Evolutionary conservation across 2,329 filamentous ascomycete species (phyloP), one percentile per base, ranked within the genome.

Genomic region (Neospermospora avenae): DNA sequence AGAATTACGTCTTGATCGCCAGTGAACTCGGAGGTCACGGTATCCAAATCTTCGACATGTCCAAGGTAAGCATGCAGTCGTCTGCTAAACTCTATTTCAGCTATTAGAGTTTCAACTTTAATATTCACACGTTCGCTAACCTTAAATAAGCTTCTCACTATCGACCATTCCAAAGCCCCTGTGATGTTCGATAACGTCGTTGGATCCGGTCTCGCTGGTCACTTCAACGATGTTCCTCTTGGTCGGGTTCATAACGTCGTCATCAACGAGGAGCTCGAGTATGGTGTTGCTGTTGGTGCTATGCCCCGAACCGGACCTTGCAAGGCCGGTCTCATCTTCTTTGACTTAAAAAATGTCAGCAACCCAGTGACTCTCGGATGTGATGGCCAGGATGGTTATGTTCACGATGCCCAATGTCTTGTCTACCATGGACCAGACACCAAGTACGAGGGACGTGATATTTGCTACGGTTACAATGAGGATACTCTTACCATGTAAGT

Each of bases 31-130:
- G 68, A 7, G 69, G 70, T 54, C 80, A 83, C 65, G 77, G 77
- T 37, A 77, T 84, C 46, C 81, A 84, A 68, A 77, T 83, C 67
- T 84, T 84, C 64, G 81, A 84, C 64, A 77, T 82, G 78, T 78
- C 74, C 62, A 81, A 59, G 46, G 56, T 58, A 53, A 22, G 37
- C 24, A 10, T n/a, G 24, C 44, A 28, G 7, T 46, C 44, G 25
- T 35, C 48, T 20, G 3, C 3, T 22, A 6, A n/a, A 7, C n/a
- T 35, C n/a, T 24, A 14, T 11, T 51, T 16, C n/a, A 3, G n/a
- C n/a, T 18, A 10, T 42, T 2, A 44, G 10, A 11, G 18, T n/a
- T 34, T 13, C 10, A 16, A 20, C 14, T 25, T n/a, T 10, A 42
- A n/a, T 4, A 25, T 10, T n/a, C n/a, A 13, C 10, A n/a, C 8